Evolutionary conservation across 352 stramenopile genomes (phyloP), one percentile per base, ranked within the genome.

Genomic region (Phytopythium kandeliae): DNA sequence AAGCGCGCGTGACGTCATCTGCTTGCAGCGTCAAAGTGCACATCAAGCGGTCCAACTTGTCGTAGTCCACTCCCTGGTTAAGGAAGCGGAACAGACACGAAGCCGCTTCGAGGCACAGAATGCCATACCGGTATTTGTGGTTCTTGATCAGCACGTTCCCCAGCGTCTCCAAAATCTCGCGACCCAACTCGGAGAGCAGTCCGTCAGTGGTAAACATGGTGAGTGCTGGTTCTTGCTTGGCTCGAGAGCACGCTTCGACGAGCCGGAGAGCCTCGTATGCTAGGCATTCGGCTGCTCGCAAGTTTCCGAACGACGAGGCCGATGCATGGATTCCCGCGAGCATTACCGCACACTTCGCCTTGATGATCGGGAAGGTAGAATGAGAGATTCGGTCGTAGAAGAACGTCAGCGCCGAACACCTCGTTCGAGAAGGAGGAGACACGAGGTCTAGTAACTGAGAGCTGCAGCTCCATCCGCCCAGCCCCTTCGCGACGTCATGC

Each of bases 71-170:
- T 13, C 76, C 78, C 44, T 89, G 75, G 34, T 92, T 83, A 33
- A 92, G 51, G 19, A 90, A 83, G 12, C 54, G 66, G 52, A 78
- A 92, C 1, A 95, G 44, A 10, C 51, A 49, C 2, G 68, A 55
- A 2, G 84, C 84, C n/a, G 80, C 76, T 59, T 95, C 84, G 2
- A 92, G 59, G 38, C 79, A 88, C 49, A 89, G 35, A 33, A 95
- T 88, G 3, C 81, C 82, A 41, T 88, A 92, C 16, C 79, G 82
- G 47, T 95, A 95, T 52, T 95, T 95, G 34, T 86, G 79, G 49
- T 89, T 92, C 60, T 89, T 85, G 46, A 89, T 83, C 48, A 95
- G 65, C 26, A 91, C 69, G 46, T 89, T 89, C 8, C 84, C 81
- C 4, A 92, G 57, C 51, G 59, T 73, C 48, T 95, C 84, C 0